A percentile compares a stretch with the other conserved stretches of the same genome.
Evolutionary conservation across 352 stramenopile species (phyloP).

Genomic region (Phytophthora ramorum): DNA sequence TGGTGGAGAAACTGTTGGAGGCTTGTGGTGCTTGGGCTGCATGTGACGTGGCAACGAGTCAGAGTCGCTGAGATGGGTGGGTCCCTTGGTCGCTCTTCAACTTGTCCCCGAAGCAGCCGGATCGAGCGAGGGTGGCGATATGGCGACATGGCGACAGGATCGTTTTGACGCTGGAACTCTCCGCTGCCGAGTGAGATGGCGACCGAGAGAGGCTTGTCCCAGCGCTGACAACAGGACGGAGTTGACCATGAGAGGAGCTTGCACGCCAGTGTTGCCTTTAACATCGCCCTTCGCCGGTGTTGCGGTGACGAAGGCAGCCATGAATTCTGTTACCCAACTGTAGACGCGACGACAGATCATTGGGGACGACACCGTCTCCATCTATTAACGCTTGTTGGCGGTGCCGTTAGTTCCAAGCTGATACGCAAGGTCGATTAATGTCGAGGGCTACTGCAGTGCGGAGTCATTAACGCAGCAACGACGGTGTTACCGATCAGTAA

Average conservation of each 20-base stretch:
- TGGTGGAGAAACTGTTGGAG: not conserved
- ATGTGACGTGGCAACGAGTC: conserved; percentile 34
- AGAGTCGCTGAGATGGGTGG: too few relatives aligned
- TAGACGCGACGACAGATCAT: not conserved
- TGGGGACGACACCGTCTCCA: conserved; percentile 4
- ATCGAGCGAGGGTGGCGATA: too few relatives aligned
- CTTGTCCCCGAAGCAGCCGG: too few relatives aligned
- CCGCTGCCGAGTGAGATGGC: conserved; percentile 6
- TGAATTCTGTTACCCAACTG: not conserved
- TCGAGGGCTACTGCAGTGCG: not conserved
- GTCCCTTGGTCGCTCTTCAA: too few relatives aligned
- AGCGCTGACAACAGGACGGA: not conserved
- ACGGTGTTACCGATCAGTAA: too few relatives aligned
- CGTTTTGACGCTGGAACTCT: not conserved
- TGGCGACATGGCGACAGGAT: conserved; percentile 5
- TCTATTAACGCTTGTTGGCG: not conserved
- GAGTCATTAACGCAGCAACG: too few relatives aligned
- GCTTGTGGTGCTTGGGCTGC: conserved; percentile 29
- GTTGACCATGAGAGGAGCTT: not conserved
- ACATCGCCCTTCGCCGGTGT: not conserved
- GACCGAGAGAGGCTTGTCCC: not conserved
- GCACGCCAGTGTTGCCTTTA: not conserved
- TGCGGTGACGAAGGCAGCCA: conserved; percentile 3
- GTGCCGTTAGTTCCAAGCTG: not conserved
- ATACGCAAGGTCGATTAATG: conserved; percentile 3